Evolutionary conservation across 768 basidiomycete genomes (phyloP).

Genomic region (Kwoniella sp.): DNA sequence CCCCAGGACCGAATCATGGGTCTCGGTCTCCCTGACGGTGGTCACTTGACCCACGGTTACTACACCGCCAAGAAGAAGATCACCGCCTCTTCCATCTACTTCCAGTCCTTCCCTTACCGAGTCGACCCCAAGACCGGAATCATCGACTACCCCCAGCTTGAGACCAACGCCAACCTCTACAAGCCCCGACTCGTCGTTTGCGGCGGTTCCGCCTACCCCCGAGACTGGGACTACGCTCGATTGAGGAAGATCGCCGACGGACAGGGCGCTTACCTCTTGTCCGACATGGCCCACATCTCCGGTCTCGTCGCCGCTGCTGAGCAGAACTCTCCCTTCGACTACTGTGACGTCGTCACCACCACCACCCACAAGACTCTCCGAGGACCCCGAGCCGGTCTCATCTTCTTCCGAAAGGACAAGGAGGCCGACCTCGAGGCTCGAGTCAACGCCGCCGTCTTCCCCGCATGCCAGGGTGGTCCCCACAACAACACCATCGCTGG

Average conservation of each 20-base stretch:
- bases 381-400: conserved; percentile 93
- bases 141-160: conserved; percentile 81
- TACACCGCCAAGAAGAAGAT: conserved; percentile 99
- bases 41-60: conserved; percentile 95
- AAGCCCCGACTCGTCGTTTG: conserved; percentile 95
- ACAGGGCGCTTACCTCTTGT: conserved; percentile 91
- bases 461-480: conserved; percentile 98
- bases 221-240: conserved; percentile 92
- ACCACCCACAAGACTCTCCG: conserved; percentile 99
- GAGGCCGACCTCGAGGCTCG: conserved; percentile 92
- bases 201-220: conserved; percentile 96
- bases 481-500: conserved; percentile 99
- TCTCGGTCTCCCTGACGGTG: conserved; percentile 95
- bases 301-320: conserved; percentile 92
- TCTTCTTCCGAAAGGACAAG: conserved; percentile 96
- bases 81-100: conserved; percentile 99
- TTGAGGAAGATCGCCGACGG: conserved; percentile 79
- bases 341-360: conserved; percentile 96
- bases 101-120: conserved; percentile 95
- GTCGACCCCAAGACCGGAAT: conserved; percentile 75
- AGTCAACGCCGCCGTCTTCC: conserved; percentile 98
- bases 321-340: conserved; percentile 86
- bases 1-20: conserved; percentile 99
- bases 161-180: conserved; percentile 86
- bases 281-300: conserved; percentile 96